Percentiles rank a stretch among this genome's conserved stretches.
These are phyloP conservation scores for Phytomonas francai DNA, from an alignment of 208 protist species.

Conservation along the genomic window DNA sequence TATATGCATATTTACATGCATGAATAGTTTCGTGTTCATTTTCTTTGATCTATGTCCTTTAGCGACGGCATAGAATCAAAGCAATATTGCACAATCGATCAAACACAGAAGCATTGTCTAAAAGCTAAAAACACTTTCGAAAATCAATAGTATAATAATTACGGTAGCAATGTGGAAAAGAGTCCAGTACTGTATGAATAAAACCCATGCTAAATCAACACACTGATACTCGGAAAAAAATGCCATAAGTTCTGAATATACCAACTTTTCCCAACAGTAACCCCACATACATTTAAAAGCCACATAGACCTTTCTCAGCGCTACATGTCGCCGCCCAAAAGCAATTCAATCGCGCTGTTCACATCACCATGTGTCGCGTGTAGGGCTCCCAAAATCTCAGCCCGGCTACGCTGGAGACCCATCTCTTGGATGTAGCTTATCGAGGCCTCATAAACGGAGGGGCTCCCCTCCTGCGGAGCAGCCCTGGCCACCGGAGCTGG, in stretches of 20 bases:
- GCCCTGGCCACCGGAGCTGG: not conserved
- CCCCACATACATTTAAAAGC: not conserved
- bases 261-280: not conserved
- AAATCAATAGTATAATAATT: not conserved
- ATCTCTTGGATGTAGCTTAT: slow-evolving; percentile 44
- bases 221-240: not conserved
- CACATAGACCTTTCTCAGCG: not conserved
- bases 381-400: slow-evolving; percentile 36
- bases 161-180: not conserved
- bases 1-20: not conserved
- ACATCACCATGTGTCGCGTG: slow-evolving; percentile 32
- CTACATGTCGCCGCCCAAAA: slow-evolving; percentile 21
- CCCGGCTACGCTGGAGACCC: slow-evolving; percentile 28
- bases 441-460: slow-evolving; percentile 14
- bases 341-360: slow-evolving; percentile 42
- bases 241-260: not conserved
- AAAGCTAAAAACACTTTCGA: not conserved
- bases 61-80: not conserved
- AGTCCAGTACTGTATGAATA: not conserved
- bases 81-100: not conserved
- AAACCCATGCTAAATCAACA: not conserved
- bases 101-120: not conserved
- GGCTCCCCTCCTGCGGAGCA: slow-evolving; percentile 11
- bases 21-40: not conserved
- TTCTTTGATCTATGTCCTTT: not conserved